A percentile compares a stretch with the other conserved stretches of the same genome.
Conservation (phyloP, 192 early-diverging fungal species). For the Coemansia furcata region DNA sequence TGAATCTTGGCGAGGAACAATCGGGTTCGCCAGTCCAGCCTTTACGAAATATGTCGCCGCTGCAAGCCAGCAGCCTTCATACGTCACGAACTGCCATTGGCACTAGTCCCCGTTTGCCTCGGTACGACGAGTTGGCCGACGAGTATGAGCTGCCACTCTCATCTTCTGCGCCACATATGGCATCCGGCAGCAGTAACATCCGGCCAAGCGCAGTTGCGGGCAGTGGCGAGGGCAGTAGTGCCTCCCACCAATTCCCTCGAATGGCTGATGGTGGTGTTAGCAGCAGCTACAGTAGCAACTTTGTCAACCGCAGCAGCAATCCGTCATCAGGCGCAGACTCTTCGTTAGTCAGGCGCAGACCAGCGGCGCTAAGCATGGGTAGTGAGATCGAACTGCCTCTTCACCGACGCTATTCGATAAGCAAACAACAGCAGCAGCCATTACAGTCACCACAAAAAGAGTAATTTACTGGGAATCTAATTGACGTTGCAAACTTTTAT, state of each 20-base stretch:
- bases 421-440: neutral
- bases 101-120: neutral
- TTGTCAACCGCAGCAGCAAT: constrained; percentile 4
- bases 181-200: constrained; percentile 1
- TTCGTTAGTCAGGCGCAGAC: constrained; percentile 30
- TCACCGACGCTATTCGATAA: constrained; percentile 21
- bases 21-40: constrained; percentile 1
- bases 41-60: neutral
- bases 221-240: constrained; percentile 17
- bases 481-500: neutral
- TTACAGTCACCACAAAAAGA: neutral
- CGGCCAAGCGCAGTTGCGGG: constrained; percentile 8
- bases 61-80: neutral
- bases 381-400: constrained; percentile 31
- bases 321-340: constrained; percentile 17
- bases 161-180: neutral
- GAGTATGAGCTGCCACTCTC: constrained; percentile 6
- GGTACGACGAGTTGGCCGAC: neutral
- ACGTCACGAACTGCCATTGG: neutral
- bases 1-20: neutral
- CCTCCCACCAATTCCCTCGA: constrained; percentile 19
- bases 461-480: neutral
- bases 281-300: constrained; percentile 23
- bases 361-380: constrained; percentile 22
- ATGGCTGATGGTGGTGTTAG: neutral